Conservation (phyloP, 805 yeast genomes). For the Pichia occidentalis region DNA sequence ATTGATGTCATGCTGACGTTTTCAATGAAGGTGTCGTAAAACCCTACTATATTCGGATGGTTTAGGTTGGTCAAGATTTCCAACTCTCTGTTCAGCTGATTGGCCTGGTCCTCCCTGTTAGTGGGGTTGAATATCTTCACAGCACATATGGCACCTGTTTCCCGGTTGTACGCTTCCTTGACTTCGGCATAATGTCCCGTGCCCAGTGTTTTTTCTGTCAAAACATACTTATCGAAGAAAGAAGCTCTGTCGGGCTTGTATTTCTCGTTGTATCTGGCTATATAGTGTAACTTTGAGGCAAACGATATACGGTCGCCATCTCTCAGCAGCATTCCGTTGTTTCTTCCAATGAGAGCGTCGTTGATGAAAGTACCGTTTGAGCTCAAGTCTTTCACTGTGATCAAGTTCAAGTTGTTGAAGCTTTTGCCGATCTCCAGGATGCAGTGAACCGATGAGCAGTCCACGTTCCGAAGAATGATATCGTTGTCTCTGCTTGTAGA, state of each 20-base stretch:
- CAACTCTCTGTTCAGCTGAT: slow-evolving; percentile 54
- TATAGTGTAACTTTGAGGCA: slow-evolving; percentile 33
- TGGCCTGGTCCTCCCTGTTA: slow-evolving; percentile 23
- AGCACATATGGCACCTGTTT: slow-evolving; percentile 57
- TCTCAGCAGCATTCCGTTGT: slow-evolving; percentile 42
- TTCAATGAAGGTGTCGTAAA: slow-evolving; percentile 49
- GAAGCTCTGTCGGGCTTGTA: slow-evolving; percentile 24
- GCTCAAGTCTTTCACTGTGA: slow-evolving; percentile 49
- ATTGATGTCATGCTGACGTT: slow-evolving; percentile 40
- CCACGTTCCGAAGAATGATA: slow-evolving; percentile 36
- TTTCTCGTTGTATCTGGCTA: slow-evolving; percentile 20
- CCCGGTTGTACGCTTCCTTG: slow-evolving; percentile 55
- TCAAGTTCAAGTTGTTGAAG: slow-evolving; percentile 33
- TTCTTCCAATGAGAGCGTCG: slow-evolving; percentile 45
- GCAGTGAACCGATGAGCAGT: slow-evolving; percentile 64
- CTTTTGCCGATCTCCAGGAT: slow-evolving; percentile 31
- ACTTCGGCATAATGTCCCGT: slow-evolving; percentile 81
- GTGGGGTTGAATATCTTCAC: slow-evolving; percentile 60
- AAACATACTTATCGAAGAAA: slow-evolving; percentile 50
- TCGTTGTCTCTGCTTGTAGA: slow-evolving; percentile 40
- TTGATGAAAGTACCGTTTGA: slow-evolving; percentile 67
- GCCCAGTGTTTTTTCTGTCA: slow-evolving; percentile 54
- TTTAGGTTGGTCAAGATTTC: slow-evolving; percentile 55
- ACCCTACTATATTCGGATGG: slow-evolving; percentile 66
- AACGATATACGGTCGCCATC: slow-evolving; percentile 60